Evolutionary conservation across 495 filamentous ascomycete genomes (phyloP), one percentile per base, ranked within the genome.

Genomic region (Pseudoneurospora amorphoporcata): DNA sequence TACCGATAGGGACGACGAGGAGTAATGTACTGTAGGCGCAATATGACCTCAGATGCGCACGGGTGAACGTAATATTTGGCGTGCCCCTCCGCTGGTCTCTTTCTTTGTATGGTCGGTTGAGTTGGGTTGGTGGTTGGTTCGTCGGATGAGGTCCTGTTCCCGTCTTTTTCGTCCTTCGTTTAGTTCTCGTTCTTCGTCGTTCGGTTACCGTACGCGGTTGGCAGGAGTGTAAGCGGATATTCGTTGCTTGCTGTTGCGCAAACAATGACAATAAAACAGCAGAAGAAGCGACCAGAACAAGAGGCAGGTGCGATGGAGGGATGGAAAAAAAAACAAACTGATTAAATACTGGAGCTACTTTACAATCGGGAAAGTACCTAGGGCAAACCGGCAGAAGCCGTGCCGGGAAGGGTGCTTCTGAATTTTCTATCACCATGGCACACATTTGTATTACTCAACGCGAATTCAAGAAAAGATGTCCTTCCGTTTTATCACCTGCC

Each of bases 401-500:
- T 65, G 53, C 53, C 29, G 53, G 53, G 53, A 65, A 29, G 53
- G 53, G 14, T 61, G 29, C 53, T 65, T 23, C 23, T 65, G 53
- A 65, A 65, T 65, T 65, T 65, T 65, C 53, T 35, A 29, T 65
- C 53, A 37, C 53, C 29, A 65, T 16, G 2, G 17, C 53, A n/a
- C 6, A 7, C 14, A 58, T 73, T 43, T 69, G 47, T 39, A 70
- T 72, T 72, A 74, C 73, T 69, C 53, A 40, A 61, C 45, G 35
- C 7, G 17, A 45, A 53, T 42, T 72, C 58, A 29, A n/a, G 39
- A 53, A 37, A 53, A 10, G 70, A 61, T 65, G 35, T 29, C 53
- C 53, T n/a, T n/a, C n/a, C n/a, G n/a, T n/a, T 53, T 72, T 69
- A 70, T 74, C 73, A 72, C 73, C 70, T 74, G 73, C n/a, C n/a